phyloP scores from a whole-genome alignment of 306 rosid genomes.

The Sphenostylis stenocarpa region DNA sequence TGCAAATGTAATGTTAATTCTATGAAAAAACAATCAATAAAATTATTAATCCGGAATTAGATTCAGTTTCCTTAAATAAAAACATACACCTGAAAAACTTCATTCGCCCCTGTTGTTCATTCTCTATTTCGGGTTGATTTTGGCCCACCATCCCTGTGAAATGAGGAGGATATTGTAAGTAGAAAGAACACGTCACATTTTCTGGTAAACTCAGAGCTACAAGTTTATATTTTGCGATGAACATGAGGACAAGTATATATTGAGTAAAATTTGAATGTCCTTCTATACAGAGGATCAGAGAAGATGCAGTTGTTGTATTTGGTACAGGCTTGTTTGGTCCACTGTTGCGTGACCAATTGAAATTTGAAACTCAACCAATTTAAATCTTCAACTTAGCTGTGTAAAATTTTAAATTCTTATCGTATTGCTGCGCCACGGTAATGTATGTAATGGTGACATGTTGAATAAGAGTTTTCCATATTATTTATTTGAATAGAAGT shows the following conservation, averaged over 20 bases:
- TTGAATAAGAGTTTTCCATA: no score
- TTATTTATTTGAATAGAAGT: no score
- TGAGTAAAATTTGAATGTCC: slow-evolving; percentile 5
- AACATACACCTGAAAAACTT: no score
- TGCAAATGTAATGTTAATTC: background rate
- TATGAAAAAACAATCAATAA: background rate
- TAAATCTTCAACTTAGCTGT: slow-evolving; percentile 34
- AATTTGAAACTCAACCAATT: slow-evolving; percentile 25
- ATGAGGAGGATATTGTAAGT: background rate
- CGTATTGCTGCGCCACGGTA: background rate
- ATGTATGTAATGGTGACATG: no score
- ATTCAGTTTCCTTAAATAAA: background rate
- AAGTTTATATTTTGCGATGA: background rate
- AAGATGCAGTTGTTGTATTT: slow-evolving; percentile 7
- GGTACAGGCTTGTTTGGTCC: slow-evolving; percentile 40
- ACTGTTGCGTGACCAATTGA: slow-evolving; percentile 20
- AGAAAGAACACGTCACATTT: background rate
- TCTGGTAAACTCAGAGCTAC: background rate
- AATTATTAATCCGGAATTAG: no score
- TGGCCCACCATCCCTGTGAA: background rate
- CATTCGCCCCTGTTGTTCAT: background rate
- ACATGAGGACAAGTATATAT: background rate
- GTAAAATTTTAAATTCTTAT: background rate
- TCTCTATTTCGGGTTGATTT: background rate
- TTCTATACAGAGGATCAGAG: background rate